A percentile compares a stretch with the other conserved stretches of the same genome.
These are phyloP conservation scores for Tricholoma sp. DNA, from an alignment of 768 basidiomycete genomes.

Conservation along the genomic window DNA sequence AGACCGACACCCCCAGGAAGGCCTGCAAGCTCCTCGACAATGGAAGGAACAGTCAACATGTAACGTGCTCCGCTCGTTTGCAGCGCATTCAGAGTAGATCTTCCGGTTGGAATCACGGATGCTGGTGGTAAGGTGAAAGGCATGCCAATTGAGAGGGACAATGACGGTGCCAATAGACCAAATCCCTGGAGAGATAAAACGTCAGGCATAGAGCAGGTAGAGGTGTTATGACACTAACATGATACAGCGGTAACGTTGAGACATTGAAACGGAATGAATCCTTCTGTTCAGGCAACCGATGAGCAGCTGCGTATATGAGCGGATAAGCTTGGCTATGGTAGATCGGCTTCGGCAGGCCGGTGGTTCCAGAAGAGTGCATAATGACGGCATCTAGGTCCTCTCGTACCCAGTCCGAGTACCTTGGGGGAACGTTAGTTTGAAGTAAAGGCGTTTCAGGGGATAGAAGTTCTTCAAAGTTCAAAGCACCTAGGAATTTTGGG, in stretches of 20 bases:
- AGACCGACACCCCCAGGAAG: slow-evolving; percentile 22
- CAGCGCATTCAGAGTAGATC: slow-evolving; percentile 20
- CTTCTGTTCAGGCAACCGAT: slow-evolving; percentile 27
- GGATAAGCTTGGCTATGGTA: slow-evolving; percentile 29
- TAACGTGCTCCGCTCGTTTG: slow-evolving; percentile 25
- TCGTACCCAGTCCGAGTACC: slow-evolving; percentile 17
- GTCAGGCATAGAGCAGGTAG: background rate
- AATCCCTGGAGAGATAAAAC: slow-evolving; percentile 23
- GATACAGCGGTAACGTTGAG: slow-evolving; percentile 35
- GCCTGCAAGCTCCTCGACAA: slow-evolving; percentile 31
- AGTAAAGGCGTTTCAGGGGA: slow-evolving; percentile 10
- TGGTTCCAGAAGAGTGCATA: slow-evolving; percentile 48
- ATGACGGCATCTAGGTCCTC: slow-evolving; percentile 35
- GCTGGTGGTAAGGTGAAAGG: slow-evolving; percentile 32
- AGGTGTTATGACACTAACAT: slow-evolving; percentile 21
- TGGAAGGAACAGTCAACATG: slow-evolving; percentile 34
- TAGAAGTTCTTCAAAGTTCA: slow-evolving; percentile 25
- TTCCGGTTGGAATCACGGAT: slow-evolving; percentile 31
- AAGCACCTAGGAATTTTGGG: slow-evolving; percentile 21
- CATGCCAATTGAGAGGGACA: slow-evolving; percentile 33
- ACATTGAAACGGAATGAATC: slow-evolving; percentile 26
- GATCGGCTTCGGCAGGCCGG: slow-evolving; percentile 46
- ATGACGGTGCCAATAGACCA: slow-evolving; percentile 29
- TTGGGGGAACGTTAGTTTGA: slow-evolving; percentile 20
- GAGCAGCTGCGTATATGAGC: slow-evolving; percentile 29